Percentiles rank a stretch among this genome's conserved stretches.
Evolutionary conservation across 2,329 filamentous ascomycete genomes (phyloP).

Genomic region (Ophiocordyceps camponoti-leonardi): DNA sequence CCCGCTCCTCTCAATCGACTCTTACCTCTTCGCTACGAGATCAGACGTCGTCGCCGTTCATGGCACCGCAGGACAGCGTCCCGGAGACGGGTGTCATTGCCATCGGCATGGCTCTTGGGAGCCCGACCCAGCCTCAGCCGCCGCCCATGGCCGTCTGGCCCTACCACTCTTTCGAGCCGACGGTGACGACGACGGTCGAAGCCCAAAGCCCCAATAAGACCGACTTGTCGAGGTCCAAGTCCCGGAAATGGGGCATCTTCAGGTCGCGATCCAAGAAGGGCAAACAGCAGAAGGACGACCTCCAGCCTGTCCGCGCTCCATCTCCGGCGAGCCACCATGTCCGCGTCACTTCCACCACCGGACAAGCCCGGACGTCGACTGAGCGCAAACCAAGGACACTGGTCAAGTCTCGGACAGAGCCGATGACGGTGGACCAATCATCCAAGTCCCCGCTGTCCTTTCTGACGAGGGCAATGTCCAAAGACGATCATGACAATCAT

Average conservation of each 20-base stretch:
- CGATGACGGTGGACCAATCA: not conserved
- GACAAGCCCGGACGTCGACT: not conserved
- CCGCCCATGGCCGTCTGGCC: slow-evolving; percentile 10
- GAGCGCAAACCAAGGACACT: not conserved
- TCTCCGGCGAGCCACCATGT: not conserved
- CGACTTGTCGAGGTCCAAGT: slow-evolving; percentile 22
- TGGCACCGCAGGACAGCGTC: slow-evolving; percentile 11
- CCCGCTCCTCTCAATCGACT: slow-evolving; percentile 22
- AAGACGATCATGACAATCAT: not conserved
- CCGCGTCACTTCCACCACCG: not conserved
- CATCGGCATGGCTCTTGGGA: slow-evolving; percentile 63
- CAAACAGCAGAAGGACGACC: slow-evolving; percentile 1
- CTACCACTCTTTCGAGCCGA: slow-evolving; percentile 8
- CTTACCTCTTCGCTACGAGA: slow-evolving; percentile 8
- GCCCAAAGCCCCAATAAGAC: slow-evolving; percentile 6
- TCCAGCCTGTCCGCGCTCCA: not conserved
- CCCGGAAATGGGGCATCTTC: slow-evolving; percentile 43
- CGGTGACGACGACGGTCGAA: slow-evolving; percentile 7
- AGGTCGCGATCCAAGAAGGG: slow-evolving; percentile 20
- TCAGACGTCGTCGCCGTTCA: not conserved
- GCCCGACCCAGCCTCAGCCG: slow-evolving; percentile 32
- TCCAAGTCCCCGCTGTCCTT: not conserved
- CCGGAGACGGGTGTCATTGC: slow-evolving; percentile 15
- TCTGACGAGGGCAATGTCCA: not conserved
- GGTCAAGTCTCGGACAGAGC: not conserved